Percentiles rank a stretch among this genome's conserved stretches.
phyloP scores from a whole-genome alignment of 352 stramenopile genomes.

The Phytophthora palmivora region DNA sequence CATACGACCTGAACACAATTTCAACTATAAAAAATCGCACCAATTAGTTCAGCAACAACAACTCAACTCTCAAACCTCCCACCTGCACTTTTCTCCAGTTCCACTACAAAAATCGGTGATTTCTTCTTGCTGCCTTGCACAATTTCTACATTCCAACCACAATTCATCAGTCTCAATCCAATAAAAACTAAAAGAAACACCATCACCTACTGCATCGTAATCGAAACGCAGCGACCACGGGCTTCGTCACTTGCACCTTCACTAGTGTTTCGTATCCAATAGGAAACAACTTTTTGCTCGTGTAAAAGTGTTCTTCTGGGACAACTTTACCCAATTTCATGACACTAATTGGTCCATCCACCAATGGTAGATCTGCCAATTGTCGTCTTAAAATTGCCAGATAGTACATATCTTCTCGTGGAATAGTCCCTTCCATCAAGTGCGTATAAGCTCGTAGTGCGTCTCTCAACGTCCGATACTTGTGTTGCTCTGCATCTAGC shows the following conservation, averaged over 20 bases:
- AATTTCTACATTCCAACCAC: constrained; percentile 52
- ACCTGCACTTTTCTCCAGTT: constrained; percentile 66
- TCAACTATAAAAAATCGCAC: constrained; percentile 39
- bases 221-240: constrained; percentile 41
- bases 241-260: constrained; percentile 54
- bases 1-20: constrained; percentile 82
- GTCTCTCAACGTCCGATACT: constrained; percentile 58
- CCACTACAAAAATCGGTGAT: constrained; percentile 79
- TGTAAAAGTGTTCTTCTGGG: constrained; percentile 75
- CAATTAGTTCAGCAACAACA: constrained; percentile 3
- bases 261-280: constrained; percentile 72
- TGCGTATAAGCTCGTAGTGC: constrained; percentile 54
- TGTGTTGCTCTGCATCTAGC: constrained; percentile 42
- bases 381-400: constrained; percentile 66
- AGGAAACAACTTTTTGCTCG: constrained; percentile 80
- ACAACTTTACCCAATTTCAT: constrained; percentile 53
- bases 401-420: constrained; percentile 77
- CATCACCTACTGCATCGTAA: constrained; percentile 62
- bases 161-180: constrained; percentile 1
- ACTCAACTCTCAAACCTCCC: neutral
- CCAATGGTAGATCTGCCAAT: constrained; percentile 66
- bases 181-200: constrained; percentile 4
- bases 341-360: constrained; percentile 76
- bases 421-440: constrained; percentile 44
- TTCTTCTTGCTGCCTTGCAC: constrained; percentile 83